A percentile compares a stretch with the other conserved stretches of the same genome.
phyloP scores from a whole-genome alignment of 164 flowering plant genomes.

The Vitis rupestris region DNA sequence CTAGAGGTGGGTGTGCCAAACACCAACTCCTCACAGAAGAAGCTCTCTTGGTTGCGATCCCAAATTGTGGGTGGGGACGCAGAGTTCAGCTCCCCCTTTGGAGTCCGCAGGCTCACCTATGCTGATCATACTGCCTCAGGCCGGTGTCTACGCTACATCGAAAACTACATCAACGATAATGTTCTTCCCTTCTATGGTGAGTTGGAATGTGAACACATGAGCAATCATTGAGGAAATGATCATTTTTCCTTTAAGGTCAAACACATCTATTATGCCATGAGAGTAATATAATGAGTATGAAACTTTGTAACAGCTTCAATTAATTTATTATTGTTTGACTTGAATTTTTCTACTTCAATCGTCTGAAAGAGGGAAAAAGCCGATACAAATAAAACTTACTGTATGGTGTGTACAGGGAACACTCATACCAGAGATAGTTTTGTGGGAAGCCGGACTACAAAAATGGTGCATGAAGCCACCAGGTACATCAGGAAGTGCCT shows the following conservation, averaged over 20 bases:
- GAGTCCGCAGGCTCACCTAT: conserved; percentile 43
- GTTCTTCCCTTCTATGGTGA: conserved; percentile 65
- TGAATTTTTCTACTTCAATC: too few species aligned
- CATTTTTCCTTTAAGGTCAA: background rate
- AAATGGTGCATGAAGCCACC: conserved; percentile 46
- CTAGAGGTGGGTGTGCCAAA: conserved; percentile 20
- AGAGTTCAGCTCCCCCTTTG: conserved; percentile 46
- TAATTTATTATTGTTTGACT: too few species aligned
- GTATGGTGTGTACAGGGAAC: conserved; percentile 37
- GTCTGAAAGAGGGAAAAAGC: too few species aligned
- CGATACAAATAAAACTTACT: too few species aligned
- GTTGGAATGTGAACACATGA: background rate
- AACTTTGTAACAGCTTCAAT: too few species aligned
- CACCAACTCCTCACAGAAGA: conserved; percentile 20
- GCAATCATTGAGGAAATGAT: background rate
- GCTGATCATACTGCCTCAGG: conserved; percentile 69
- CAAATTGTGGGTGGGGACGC: conserved; percentile 44
- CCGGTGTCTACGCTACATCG: conserved; percentile 45
- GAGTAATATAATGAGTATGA: too few species aligned
- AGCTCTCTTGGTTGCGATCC: conserved; percentile 44
- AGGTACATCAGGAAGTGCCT: conserved; percentile 49
- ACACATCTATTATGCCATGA: too few species aligned
- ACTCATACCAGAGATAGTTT: conserved; percentile 61
- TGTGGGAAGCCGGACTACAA: conserved; percentile 51
- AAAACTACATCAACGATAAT: conserved; percentile 35